Conservation (phyloP, 2,329 filamentous ascomycete genomes). For the Aspergillus fumigatus region DNA sequence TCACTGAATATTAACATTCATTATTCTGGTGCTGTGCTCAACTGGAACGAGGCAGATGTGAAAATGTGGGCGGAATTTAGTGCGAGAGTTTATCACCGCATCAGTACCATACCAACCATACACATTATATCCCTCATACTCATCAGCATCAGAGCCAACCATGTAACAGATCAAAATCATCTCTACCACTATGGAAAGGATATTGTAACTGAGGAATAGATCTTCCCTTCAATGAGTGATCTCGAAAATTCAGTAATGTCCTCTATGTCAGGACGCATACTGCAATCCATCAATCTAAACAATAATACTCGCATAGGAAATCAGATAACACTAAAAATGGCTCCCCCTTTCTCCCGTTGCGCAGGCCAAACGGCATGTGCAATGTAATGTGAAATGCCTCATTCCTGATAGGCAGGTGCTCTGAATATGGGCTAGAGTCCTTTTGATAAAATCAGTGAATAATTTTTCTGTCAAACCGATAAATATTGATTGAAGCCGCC, state of each 20-base stretch:
- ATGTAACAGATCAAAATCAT: not conserved
- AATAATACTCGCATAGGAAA: not conserved
- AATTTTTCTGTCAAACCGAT: not conserved
- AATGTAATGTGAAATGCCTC: not conserved
- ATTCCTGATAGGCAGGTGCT: too few relatives aligned
- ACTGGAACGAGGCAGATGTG: not conserved
- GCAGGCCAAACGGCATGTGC: not conserved
- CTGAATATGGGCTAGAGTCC: not conserved
- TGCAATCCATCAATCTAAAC: not conserved
- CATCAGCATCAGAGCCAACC: not conserved
- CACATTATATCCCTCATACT: not conserved
- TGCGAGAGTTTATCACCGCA: not conserved
- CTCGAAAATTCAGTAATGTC: not conserved
- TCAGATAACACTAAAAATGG: conserved; percentile 2
- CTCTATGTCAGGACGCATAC: not conserved
- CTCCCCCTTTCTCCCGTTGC: conserved; percentile 6
- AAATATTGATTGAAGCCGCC: not conserved
- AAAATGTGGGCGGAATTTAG: not conserved
- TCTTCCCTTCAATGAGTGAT: not conserved
- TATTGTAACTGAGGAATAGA: not conserved
- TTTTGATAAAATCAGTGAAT: not conserved
- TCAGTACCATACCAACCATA: not conserved
- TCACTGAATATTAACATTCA: not conserved
- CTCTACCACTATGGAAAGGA: not conserved
- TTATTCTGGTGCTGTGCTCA: not conserved